Conservation (phyloP, 2,329 filamentous ascomycete genomes). For the Thyridium curvatum region DNA sequence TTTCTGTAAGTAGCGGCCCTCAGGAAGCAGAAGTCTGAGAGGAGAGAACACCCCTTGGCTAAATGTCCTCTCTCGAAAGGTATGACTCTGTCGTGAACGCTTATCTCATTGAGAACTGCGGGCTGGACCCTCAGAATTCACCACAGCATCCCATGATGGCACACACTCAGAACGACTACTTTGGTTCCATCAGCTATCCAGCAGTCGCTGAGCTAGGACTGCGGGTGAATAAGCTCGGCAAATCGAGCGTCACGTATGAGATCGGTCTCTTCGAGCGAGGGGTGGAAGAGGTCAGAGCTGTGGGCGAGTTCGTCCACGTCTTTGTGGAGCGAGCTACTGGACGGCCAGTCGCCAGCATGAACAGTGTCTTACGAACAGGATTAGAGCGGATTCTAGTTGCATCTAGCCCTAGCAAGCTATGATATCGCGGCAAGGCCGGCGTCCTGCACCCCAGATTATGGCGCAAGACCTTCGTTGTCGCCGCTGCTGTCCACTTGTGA, state of each 20-base stretch:
- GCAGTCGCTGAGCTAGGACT: constrained; percentile 75
- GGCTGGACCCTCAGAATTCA: constrained; percentile 63
- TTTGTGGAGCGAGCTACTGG: constrained; percentile 73
- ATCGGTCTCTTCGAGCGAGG: constrained; percentile 78
- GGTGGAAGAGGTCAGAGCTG: constrained; percentile 68
- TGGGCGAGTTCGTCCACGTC: constrained; percentile 79
- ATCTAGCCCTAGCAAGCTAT: constrained; percentile 16
- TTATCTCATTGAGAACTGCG: constrained; percentile 76
- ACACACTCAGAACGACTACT: constrained; percentile 80
- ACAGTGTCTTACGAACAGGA: constrained; percentile 47
- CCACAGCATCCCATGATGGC: constrained; percentile 77
- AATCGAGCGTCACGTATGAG: constrained; percentile 85
- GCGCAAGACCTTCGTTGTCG: too few relatives aligned
- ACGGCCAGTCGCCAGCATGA: constrained; percentile 65
- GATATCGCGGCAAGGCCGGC: too few relatives aligned
- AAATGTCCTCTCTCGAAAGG: constrained; percentile 25
- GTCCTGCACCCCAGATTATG: too few relatives aligned
- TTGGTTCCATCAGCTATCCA: constrained; percentile 75
- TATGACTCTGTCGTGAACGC: constrained; percentile 89
- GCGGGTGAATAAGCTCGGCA: constrained; percentile 76
- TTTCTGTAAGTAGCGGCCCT: constrained; percentile 49
- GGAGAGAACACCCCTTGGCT: neutral
- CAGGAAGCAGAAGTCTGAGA: neutral
- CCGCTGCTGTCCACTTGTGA: too few relatives aligned
- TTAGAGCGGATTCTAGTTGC: constrained; percentile 47